A percentile compares a stretch with the other conserved stretches of the same genome.
These are phyloP conservation scores for Glycine tomentella DNA, from an alignment of 306 rosid species.

Conservation along the genomic window DNA sequence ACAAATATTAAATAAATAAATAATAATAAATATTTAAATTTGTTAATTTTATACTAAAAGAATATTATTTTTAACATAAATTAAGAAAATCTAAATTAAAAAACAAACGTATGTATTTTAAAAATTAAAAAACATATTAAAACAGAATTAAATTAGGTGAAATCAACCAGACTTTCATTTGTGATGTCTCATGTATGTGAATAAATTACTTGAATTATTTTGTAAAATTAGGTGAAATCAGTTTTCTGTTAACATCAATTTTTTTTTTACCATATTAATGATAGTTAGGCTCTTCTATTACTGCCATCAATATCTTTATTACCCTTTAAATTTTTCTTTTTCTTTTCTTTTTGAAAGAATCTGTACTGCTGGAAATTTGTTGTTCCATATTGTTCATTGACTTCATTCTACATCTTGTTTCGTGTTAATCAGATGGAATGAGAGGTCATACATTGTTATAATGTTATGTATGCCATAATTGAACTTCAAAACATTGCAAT, in stretches of 20 bases:
- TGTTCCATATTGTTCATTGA: neutral
- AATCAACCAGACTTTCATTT: neutral
- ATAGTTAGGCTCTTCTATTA: neutral
- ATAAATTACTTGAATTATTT: constrained; percentile 1
- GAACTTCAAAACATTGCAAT: neutral
- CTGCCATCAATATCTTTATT: neutral
- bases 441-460: neutral
- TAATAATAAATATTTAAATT: too few relatives aligned
- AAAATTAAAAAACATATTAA: too few relatives aligned
- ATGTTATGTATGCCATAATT: neutral
- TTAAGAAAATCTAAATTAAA: too few relatives aligned
- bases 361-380: neutral
- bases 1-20: too few relatives aligned
- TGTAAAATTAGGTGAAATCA: constrained; percentile 3
- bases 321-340: too few relatives aligned
- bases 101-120: too few relatives aligned
- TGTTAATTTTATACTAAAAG: too few relatives aligned
- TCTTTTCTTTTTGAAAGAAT: too few relatives aligned
- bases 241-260: neutral
- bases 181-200: neutral
- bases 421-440: neutral
- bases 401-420: constrained; percentile 19
- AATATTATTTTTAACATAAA: too few relatives aligned
- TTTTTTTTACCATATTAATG: neutral
- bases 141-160: too few relatives aligned